Evolutionary conservation across 805 yeast genomes (phyloP), one percentile per base, ranked within the genome.

Genomic region (Candida montana): DNA sequence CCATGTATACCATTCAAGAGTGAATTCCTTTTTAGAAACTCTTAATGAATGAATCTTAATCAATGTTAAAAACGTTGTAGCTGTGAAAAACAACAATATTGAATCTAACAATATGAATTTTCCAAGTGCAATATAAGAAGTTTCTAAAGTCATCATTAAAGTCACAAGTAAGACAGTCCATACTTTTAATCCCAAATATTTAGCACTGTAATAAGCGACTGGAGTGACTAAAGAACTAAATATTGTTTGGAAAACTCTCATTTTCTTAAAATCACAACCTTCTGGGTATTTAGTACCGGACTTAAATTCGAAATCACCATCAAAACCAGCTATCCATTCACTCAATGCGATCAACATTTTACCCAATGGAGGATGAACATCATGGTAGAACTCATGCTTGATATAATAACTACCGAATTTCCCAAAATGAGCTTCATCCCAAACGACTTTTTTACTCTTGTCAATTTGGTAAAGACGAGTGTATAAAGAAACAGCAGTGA

Each of bases 351-450:
- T 79, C 37, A 85, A 65, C 81, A 85, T 77, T 55, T 85, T 85
- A 9, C 93, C 95, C 52, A 85, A 69, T 1, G 95, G 95, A 17
- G 95, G 95, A 57, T 85, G 95, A 24, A 85, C 95, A 64, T 85
- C 95, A 53, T 80, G 87, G 55, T 85, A 85, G 57, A 84, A 83
- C 54, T 84, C 89, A 55, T 81, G 88, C 59, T 81, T 75, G 49
- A 83, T 65, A 61, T 85, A 85, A 54, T 83, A 79, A 4, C 91
- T 81, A 34, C 95, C 95, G 59, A 85, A 85, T 59, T 83, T 83
- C 33, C 93, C 95, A 59, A 85, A 85, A 68, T 85, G 95, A 6
- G 95, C 93, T 61, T 85, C 95, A 65, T 85, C 95, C 95, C 95
- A 85, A 8, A 83, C 82, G 36, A 85, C 91, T 41, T 69, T 71